Evolutionary conservation across 2,329 filamentous ascomycete genomes (phyloP).

Genomic region (Metarhizium anisopliae): DNA sequence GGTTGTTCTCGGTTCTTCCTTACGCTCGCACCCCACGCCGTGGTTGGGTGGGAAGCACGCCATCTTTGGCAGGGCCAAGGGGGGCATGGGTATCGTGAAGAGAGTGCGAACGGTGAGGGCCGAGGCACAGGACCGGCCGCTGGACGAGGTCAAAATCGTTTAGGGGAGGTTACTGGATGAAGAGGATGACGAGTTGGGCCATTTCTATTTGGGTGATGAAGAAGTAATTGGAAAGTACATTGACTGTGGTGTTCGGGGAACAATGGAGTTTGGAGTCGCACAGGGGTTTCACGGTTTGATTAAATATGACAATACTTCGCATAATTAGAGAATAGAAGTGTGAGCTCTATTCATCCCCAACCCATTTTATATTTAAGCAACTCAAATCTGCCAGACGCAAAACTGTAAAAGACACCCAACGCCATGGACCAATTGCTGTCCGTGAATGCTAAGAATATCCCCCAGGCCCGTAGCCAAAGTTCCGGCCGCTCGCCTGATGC

Average conservation of each 20-base stretch:
- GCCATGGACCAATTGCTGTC: constrained; percentile 10
- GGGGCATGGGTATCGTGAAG: constrained; percentile 73
- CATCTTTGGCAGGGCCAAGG: constrained; percentile 86
- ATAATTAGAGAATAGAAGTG: background rate
- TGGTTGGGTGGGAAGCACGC: constrained; percentile 98
- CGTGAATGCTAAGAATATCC: constrained; percentile 11
- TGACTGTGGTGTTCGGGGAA: background rate
- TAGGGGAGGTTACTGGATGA: constrained; percentile 61
- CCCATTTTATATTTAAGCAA: background rate
- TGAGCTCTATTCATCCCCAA: background rate
- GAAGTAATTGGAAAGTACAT: background rate
- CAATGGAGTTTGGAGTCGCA: background rate
- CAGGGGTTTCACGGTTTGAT: background rate
- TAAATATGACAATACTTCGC: background rate
- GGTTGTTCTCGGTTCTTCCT: constrained; percentile 97
- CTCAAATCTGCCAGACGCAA: background rate
- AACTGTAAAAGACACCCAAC: constrained; percentile 8
- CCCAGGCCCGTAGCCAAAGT: constrained; percentile 10
- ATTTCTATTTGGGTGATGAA: background rate
- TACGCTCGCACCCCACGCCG: constrained; percentile 80
- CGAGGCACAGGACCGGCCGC: constrained; percentile 67
- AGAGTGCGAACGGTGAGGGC: constrained; percentile 85
- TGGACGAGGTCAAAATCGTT: constrained; percentile 74
- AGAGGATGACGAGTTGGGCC: constrained; percentile 26
- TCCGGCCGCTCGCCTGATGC: constrained; percentile 8